Conservation (phyloP, 2,329 filamentous ascomycete genomes). For the Reticulascus tulasneorum region DNA sequence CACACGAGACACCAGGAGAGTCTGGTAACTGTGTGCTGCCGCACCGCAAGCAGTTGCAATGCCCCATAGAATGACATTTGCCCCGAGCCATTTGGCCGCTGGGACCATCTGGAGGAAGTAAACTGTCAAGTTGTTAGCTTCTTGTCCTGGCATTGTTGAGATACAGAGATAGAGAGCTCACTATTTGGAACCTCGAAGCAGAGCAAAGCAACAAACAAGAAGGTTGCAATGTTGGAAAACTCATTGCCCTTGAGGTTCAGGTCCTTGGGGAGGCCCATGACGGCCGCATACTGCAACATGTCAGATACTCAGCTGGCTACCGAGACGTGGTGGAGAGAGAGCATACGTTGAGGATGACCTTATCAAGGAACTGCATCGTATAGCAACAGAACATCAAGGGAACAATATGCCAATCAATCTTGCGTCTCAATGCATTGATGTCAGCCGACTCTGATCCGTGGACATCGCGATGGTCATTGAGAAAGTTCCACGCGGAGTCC, state of each 20-base stretch:
- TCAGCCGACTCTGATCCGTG: conserved; percentile 30
- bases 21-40: conserved; percentile 48
- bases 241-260: conserved; percentile 54
- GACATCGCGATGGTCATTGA: conserved; percentile 36
- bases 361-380: conserved; percentile 61
- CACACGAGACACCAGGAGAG: conserved; percentile 50
- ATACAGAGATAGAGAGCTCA: conserved; percentile 22
- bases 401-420: conserved; percentile 56
- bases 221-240: conserved; percentile 58
- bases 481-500: conserved; percentile 43
- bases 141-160: not conserved
- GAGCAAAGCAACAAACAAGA: conserved; percentile 59
- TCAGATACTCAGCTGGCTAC: conserved; percentile 3
- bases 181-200: conserved; percentile 58
- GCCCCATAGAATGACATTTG: conserved; percentile 57
- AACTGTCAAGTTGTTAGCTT: conserved; percentile 24
- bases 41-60: conserved; percentile 50
- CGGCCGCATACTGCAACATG: conserved; percentile 56
- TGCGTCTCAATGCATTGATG: conserved; percentile 44
- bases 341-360: conserved; percentile 58
- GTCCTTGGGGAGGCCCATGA: conserved; percentile 59
- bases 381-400: conserved; percentile 61
- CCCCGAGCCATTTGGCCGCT: conserved; percentile 56
- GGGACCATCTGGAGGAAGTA: conserved; percentile 58
- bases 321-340: not conserved